These are phyloP conservation scores for Chlorella sp. DNA, from an alignment of 139 green algal species.

Conservation along the genomic window DNA sequence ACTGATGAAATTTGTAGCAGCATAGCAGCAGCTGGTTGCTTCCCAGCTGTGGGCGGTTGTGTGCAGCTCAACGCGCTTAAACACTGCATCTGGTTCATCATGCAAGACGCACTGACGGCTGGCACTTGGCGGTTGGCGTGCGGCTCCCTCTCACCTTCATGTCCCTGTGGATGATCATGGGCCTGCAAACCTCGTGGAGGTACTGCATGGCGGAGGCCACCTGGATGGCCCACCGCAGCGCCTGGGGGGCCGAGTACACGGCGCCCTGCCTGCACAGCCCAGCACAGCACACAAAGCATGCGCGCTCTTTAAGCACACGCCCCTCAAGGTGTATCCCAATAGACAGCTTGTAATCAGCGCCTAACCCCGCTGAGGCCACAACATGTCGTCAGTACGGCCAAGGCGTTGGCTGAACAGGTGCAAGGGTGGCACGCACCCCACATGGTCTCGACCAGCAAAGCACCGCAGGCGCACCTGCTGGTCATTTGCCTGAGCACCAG, in stretches of 20 bases:
- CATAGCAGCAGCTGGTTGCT: background rate
- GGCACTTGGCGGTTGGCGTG: no score
- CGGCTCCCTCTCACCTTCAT: conserved; percentile 25
- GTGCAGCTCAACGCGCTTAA: background rate
- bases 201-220: conserved; percentile 62
- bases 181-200: conserved; percentile 56
- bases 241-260: conserved; percentile 44
- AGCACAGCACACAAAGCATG: background rate
- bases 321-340: no score
- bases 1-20: background rate
- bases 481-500: conserved; percentile 43
- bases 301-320: no score
- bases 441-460: no score
- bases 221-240: conserved; percentile 55
- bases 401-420: no score
- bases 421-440: no score
- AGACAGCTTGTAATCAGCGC: no score
- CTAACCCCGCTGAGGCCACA: background rate
- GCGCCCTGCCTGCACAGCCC: background rate
- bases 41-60: background rate
- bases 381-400: no score
- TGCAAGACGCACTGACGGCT: no score
- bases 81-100: background rate
- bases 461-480: conserved; percentile 38
- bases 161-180: conserved; percentile 79